Evolutionary conservation across 1,284 basidiomycete genomes (phyloP).

Genomic region (Dichomitus squalens): DNA sequence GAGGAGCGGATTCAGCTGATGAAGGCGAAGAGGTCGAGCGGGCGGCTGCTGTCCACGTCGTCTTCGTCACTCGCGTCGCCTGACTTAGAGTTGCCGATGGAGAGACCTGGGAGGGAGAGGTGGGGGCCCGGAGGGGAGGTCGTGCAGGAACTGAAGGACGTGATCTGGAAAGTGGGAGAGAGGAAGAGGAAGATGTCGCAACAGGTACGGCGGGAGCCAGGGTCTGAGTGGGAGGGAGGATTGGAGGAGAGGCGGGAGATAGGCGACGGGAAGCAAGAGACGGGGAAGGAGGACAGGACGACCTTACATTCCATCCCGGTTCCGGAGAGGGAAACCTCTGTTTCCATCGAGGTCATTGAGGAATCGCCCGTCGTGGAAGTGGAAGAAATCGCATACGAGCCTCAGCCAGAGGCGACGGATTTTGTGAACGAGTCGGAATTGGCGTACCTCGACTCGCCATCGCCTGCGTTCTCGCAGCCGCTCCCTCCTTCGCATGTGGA

Average conservation of each 20-base stretch:
- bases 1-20: conserved; percentile 71
- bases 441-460: conserved; percentile 10
- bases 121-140: conserved; percentile 81
- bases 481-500: background rate
- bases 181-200: conserved; percentile 53
- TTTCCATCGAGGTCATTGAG: conserved; percentile 3
- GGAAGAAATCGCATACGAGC: background rate
- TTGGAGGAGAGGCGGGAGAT: no score
- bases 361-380: background rate
- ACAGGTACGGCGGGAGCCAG: background rate
- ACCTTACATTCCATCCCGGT: background rate
- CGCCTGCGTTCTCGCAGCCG: background rate
- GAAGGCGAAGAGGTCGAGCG: conserved; percentile 54
- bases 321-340: conserved; percentile 5
- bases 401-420: background rate
- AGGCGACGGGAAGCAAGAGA: background rate
- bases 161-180: conserved; percentile 82
- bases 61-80: conserved; percentile 1
- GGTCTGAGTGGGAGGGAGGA: background rate
- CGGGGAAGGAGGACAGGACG: background rate
- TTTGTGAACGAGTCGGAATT: background rate
- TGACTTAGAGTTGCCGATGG: background rate
- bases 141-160: conserved; percentile 80
- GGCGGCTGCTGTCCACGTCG: conserved; percentile 8
- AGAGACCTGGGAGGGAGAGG: conserved; percentile 36